Base-by-base conservation (phyloP, 768 basidiomycete genomes). In the Ephemerocybe angulata region DNA sequence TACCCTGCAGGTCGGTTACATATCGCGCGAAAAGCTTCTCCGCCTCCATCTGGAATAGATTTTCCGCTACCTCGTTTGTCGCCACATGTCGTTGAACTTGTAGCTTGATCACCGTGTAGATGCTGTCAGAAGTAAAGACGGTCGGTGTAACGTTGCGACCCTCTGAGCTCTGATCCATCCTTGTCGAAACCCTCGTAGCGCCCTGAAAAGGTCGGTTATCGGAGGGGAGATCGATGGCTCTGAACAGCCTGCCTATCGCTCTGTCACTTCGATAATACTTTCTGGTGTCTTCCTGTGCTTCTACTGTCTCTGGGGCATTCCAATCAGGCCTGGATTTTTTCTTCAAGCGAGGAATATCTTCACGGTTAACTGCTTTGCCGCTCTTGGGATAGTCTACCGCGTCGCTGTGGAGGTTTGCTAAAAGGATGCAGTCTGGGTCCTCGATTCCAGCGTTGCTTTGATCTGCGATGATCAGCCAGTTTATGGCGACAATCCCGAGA, bases 361-460 rank as follows among this genome's bases (percentile, higher is more conserved):
- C 31, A 21, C 67, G 64, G 5, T 69, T 63, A 13, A 82, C 78
- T 24, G 80, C 75, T 33, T 70, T 65, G 17, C 81, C 81, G 22
- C 77, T 81, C 66, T 86, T 86, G 0, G 83, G 82, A 59, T 82
- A 88, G 63, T 87, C 85, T 1, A 87, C 84, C 0, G 87, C 87
- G 51, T 81, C 69, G 31, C 81, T 85, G 61, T 87, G 84, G 13
- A 88, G 68, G 11, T 70, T 65, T 7, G 86, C 79, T 24, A 90
- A 70, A 38, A 56, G 68, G 11, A 80, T 38, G 65, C 87, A 88
- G 27, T 80, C 76, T 1, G 58, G 48, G 58, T 86, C 76, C 42
- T 79, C 70, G 33, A 85, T 83, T 0, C 75, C 74, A 4, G 65
- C 2, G 0, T 21, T 4, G 52, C 75, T 80, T 58, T 79, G 76